phyloP scores from a whole-genome alignment of 75 land plant genomes.

The Picea glauca region DNA sequence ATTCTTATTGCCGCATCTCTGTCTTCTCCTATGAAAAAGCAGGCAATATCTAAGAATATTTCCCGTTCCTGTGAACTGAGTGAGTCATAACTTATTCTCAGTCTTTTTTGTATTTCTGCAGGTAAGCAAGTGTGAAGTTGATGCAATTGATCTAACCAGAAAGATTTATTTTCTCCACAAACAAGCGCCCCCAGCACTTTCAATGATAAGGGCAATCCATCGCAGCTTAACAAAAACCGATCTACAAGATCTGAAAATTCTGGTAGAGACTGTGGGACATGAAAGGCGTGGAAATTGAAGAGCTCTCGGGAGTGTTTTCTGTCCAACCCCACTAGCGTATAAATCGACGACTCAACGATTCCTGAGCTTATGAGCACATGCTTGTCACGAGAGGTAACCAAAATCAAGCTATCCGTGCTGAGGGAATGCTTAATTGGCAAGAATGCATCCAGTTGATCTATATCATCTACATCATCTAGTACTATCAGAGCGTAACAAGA shows the following conservation, averaged over 20 bases:
- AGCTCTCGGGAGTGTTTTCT: background rate
- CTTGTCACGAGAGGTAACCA: background rate
- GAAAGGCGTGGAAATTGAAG: background rate
- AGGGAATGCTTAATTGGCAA: background rate
- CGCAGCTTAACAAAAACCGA: background rate
- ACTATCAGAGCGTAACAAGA: background rate
- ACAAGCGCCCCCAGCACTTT: background rate
- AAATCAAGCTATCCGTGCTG: background rate
- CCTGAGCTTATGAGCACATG: background rate
- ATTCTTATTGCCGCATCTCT: background rate
- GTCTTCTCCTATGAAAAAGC: conserved; percentile 3
- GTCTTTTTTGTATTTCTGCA: background rate
- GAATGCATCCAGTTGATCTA: conserved; percentile 5
- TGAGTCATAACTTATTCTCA: background rate
- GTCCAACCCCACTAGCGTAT: background rate
- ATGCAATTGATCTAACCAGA: background rate
- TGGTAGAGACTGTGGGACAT: no score
- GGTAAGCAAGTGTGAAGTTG: background rate
- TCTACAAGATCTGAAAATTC: background rate
- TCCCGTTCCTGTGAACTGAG: background rate
- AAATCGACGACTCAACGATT: background rate
- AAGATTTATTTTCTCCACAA: no score
- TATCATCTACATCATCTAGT: background rate
- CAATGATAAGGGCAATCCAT: background rate
- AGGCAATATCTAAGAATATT: conserved; percentile 6